Conservation (phyloP, 2,329 filamentous ascomycete genomes). For the Sporothrix schenckii region DNA sequence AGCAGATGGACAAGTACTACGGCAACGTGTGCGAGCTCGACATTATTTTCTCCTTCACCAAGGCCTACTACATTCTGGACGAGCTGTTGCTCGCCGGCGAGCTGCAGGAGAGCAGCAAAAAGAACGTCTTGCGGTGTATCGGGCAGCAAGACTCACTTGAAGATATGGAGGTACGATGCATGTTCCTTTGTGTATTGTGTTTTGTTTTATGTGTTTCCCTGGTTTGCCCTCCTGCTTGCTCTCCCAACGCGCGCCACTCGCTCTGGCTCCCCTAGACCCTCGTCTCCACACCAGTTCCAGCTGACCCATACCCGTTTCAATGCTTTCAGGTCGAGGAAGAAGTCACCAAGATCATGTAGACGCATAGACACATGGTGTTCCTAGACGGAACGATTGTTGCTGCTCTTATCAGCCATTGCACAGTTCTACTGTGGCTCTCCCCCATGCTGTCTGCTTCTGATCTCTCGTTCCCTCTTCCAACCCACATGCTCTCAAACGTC, state of each 20-base stretch:
- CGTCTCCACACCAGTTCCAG: constrained; percentile 38
- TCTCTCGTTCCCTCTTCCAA: constrained; percentile 19
- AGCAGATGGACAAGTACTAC: constrained; percentile 99
- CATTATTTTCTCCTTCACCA: constrained; percentile 99
- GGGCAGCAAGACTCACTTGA: constrained; percentile 96
- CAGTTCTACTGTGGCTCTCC: neutral
- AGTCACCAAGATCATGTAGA: constrained; percentile 85
- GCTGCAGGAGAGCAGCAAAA: constrained; percentile 98
- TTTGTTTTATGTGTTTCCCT: constrained; percentile 27
- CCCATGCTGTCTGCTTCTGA: neutral
- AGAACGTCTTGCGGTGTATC: constrained; percentile 95
- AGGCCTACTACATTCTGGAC: constrained; percentile 98
- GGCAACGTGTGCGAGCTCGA: constrained; percentile 99
- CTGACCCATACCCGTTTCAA: constrained; percentile 53
- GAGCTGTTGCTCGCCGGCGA: constrained; percentile 94
- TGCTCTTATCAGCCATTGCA: neutral
- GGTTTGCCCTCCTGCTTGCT: neutral
- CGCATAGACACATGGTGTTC: constrained; percentile 1
- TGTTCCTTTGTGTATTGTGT: constrained; percentile 26
- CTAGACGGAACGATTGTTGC: neutral
- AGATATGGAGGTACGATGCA: constrained; percentile 83
- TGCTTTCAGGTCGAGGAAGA: constrained; percentile 78
- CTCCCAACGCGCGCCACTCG: neutral
- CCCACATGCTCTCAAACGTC: neutral
- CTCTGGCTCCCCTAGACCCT: neutral